phyloP scores from a whole-genome alignment of 148 eudicot genomes.

The Talinum fruticosum region DNA sequence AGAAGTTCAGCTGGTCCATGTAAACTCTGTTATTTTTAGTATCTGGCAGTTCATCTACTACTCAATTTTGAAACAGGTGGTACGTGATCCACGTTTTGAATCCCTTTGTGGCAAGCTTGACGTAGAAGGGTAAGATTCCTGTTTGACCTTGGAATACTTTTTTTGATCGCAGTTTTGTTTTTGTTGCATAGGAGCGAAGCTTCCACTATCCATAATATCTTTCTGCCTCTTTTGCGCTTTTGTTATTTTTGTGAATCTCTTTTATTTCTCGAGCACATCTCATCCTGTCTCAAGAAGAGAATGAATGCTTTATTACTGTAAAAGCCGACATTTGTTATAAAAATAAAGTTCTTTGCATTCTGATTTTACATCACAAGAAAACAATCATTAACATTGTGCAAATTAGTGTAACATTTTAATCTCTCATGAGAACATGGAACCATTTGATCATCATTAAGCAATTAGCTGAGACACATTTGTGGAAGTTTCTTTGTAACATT shows the following conservation, averaged over 20 bases:
- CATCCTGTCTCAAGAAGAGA: neutral
- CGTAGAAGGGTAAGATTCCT: constrained; percentile 56
- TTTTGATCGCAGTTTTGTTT: neutral
- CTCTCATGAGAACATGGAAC: neutral
- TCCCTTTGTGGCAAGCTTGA: constrained; percentile 71
- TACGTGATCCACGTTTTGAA: constrained; percentile 93
- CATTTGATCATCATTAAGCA: neutral
- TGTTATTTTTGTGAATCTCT: neutral
- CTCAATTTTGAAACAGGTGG: constrained; percentile 42
- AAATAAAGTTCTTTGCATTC: neutral
- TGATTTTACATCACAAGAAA: neutral
- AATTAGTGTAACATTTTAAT: too few relatives aligned
- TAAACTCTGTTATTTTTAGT: neutral
- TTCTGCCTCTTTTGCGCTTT: neutral
- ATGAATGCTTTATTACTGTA: neutral
- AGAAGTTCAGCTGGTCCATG: neutral
- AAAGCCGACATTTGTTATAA: neutral
- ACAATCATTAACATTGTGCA: neutral
- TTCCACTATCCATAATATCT: too few relatives aligned
- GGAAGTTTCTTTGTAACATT: neutral
- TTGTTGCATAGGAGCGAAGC: neutral
- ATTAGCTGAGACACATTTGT: constrained; percentile 1
- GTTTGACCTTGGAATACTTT: neutral
- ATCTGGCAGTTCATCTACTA: neutral
- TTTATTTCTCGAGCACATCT: neutral